Evolutionary conservation across 768 basidiomycete genomes (phyloP).

Genomic region (Tubosaeta brunneosetosa): DNA sequence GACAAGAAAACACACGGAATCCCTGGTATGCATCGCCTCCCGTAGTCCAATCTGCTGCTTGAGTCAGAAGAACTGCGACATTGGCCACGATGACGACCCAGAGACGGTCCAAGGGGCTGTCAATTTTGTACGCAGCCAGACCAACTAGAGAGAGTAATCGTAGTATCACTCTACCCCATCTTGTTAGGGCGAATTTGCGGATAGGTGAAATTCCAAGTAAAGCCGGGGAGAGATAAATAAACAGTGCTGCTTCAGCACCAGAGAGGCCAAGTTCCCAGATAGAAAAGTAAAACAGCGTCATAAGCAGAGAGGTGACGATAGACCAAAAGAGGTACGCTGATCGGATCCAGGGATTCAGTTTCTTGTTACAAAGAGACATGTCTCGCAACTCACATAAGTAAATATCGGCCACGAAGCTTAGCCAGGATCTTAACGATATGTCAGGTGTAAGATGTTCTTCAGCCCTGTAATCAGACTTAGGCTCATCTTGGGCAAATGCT

Average conservation of each 20-base stretch:
- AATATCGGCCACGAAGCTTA: conserved; percentile 40
- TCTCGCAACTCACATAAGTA: conserved; percentile 49
- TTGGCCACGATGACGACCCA: conserved; percentile 54
- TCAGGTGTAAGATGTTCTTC: not conserved
- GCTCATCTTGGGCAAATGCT: not conserved
- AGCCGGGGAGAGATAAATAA: conserved; percentile 66
- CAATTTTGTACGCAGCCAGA: conserved; percentile 47
- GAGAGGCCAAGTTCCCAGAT: conserved; percentile 86
- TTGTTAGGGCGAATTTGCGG: conserved; percentile 42
- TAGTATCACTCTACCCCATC: conserved; percentile 45
- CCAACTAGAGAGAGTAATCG: conserved; percentile 49
- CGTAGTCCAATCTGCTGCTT: conserved; percentile 51
- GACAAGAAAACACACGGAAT: conserved; percentile 36
- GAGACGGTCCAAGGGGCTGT: conserved; percentile 52
- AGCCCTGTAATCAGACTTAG: not conserved
- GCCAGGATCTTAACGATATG: conserved; percentile 11
- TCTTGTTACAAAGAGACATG: not conserved
- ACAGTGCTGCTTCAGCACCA: conserved; percentile 73
- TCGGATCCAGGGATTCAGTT: conserved; percentile 5
- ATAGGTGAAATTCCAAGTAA: conserved; percentile 49
- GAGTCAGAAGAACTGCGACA: conserved; percentile 43
- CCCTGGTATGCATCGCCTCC: conserved; percentile 43
- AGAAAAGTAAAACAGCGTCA: conserved; percentile 86
- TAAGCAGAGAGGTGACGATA: conserved; percentile 70
- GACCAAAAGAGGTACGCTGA: conserved; percentile 81